Conservation (phyloP, 2,329 filamentous ascomycete species). For the Curvularia eragrostidis region DNA sequence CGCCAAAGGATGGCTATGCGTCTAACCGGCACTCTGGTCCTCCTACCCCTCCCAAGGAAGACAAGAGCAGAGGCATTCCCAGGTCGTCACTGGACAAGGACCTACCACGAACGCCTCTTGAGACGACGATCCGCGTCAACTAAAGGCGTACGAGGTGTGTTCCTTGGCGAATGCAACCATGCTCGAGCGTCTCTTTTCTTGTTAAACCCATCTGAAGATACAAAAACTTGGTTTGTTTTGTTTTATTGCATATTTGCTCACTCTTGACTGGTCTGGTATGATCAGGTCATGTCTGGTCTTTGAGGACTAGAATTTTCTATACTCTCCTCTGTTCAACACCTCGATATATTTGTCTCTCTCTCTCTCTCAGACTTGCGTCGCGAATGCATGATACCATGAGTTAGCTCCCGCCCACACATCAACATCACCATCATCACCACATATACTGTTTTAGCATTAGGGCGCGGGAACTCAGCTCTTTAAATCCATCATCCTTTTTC, state of each 20-base stretch:
- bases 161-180: neutral
- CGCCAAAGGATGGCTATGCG: constrained; percentile 46
- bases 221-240: neutral
- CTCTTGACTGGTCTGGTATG: neutral
- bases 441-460: neutral
- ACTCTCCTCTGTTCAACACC: neutral
- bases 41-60: constrained; percentile 52
- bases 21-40: constrained; percentile 40
- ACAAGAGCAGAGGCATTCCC: constrained; percentile 29
- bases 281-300: neutral
- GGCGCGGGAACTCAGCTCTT: neutral
- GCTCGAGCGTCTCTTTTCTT: constrained; percentile 2
- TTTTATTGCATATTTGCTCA: neutral
- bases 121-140: constrained; percentile 43
- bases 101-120: constrained; percentile 44
- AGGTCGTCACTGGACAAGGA: constrained; percentile 40
- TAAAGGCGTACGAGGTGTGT: constrained; percentile 13
- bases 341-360: neutral
- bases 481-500: neutral
- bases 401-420: constrained; percentile 2
- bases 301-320: neutral
- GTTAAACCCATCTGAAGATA: neutral
- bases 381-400: constrained; percentile 35
- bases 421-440: neutral
- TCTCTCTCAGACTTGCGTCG: constrained; percentile 2